A percentile compares a stretch with the other conserved stretches of the same genome.
These are phyloP conservation scores for Domatiomyces catenatus DNA, from an alignment of 2,329 filamentous ascomycete genomes.

Conservation along the genomic window DNA sequence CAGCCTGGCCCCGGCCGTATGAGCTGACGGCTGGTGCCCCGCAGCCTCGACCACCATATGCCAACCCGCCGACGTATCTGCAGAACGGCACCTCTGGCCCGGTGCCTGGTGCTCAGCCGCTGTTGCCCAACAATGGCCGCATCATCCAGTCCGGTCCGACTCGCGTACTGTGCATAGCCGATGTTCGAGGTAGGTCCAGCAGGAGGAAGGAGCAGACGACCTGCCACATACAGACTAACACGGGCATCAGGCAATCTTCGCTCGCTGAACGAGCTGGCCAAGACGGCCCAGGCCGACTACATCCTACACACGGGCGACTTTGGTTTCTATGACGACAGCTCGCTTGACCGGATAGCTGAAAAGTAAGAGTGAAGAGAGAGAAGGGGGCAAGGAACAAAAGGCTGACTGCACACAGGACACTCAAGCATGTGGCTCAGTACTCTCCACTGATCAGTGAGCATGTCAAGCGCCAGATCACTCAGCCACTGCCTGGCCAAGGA, in stretches of 20 bases:
- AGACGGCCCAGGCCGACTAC: slow-evolving; percentile 85
- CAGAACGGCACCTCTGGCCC: slow-evolving; percentile 32
- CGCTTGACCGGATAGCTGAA: slow-evolving; percentile 90
- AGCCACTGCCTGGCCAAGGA: slow-evolving; percentile 45
- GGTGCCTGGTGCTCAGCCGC: slow-evolving; percentile 32
- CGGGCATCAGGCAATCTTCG: slow-evolving; percentile 62
- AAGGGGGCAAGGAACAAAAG: too few relatives aligned
- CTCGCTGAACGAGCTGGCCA: slow-evolving; percentile 91
- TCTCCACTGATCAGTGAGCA: slow-evolving; percentile 79
- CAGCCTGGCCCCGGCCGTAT: neutral
- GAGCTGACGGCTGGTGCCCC: neutral
- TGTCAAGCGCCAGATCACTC: slow-evolving; percentile 51
- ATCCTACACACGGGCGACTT: slow-evolving; percentile 99
- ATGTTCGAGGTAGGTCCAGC: slow-evolving; percentile 32
- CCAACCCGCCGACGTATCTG: slow-evolving; percentile 19
- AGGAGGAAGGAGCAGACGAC: neutral
- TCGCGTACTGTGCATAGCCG: slow-evolving; percentile 35
- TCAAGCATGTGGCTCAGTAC: slow-evolving; percentile 97
- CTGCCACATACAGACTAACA: neutral
- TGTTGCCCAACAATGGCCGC: slow-evolving; percentile 36
- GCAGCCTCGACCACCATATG: neutral
- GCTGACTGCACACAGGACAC: slow-evolving; percentile 45
- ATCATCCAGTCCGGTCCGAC: slow-evolving; percentile 33
- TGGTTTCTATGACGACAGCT: slow-evolving; percentile 94
- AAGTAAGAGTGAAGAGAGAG: slow-evolving; percentile 48